These are phyloP conservation scores for Solanum megistacrolobum DNA, from an alignment of 257 asterid genomes.

Conservation along the genomic window DNA sequence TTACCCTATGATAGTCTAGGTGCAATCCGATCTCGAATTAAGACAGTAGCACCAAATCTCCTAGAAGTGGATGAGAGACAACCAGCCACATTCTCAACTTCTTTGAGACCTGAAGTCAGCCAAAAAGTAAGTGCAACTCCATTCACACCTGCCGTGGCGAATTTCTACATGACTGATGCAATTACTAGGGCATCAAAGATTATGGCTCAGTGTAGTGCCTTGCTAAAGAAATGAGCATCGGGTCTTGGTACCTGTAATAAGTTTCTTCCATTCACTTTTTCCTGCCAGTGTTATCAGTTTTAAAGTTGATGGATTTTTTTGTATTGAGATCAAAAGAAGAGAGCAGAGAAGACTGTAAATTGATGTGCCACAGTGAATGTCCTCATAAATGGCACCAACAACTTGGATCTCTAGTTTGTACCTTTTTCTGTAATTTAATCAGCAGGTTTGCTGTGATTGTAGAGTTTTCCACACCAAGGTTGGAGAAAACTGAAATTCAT, in stretches of 20 bases:
- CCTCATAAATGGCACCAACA: conserved; percentile 58
- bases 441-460: not conserved
- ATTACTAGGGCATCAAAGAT: conserved; percentile 96
- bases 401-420: conserved; percentile 22
- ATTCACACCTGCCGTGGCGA: conserved; percentile 48
- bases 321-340: not conserved
- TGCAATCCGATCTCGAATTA: conserved; percentile 58
- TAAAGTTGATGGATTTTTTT: conserved; percentile 5
- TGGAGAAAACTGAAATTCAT: not conserved
- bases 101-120: conserved; percentile 64
- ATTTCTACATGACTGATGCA: conserved; percentile 91
- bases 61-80: conserved; percentile 70
- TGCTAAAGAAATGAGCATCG: conserved; percentile 45
- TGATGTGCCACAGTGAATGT: conserved; percentile 13
- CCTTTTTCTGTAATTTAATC: conserved; percentile 16
- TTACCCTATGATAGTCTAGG: conserved; percentile 56
- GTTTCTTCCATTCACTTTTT: conserved; percentile 10
- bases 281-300: conserved; percentile 1
- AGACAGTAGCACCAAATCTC: conserved; percentile 84
- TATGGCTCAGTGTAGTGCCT: conserved; percentile 92
- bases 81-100: conserved; percentile 56
- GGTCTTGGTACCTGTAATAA: conserved; percentile 27
- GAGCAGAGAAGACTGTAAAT: not conserved
- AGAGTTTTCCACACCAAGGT: not conserved
- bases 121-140: conserved; percentile 44